Conservation (phyloP, 305 asterid species). For the Petunia hybrid region DNA sequence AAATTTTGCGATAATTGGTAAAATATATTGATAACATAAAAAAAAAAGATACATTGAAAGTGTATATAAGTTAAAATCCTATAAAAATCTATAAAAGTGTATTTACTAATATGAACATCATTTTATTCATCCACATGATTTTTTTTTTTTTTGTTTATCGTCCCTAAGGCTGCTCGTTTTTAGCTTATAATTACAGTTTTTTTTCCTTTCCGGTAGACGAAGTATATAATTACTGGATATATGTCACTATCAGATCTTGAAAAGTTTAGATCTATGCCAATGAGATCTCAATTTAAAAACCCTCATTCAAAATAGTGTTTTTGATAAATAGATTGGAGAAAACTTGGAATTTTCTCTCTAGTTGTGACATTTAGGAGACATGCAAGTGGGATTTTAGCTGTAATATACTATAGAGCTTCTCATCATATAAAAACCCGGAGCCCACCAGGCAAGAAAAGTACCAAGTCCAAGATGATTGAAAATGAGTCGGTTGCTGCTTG, state of each 20-base stretch:
- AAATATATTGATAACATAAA: too few species aligned
- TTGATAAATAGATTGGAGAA: constrained; percentile 2
- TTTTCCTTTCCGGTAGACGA: too few species aligned
- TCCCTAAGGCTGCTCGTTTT: too few species aligned
- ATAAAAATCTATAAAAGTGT: too few species aligned
- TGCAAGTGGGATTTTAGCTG: constrained; percentile 34
- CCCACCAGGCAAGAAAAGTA: constrained; percentile 3
- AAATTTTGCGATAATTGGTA: too few species aligned
- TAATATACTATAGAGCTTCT: constrained; percentile 23
- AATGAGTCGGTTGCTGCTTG: not conserved
- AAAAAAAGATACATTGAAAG: too few species aligned
- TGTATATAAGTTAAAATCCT: too few species aligned
- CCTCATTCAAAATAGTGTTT: not conserved
- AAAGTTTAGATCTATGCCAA: not conserved
- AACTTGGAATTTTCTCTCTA: constrained; percentile 19
- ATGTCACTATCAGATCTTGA: not conserved
- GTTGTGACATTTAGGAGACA: constrained; percentile 28
- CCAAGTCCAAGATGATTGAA: not conserved
- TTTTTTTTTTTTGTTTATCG: too few species aligned
- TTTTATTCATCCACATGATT: too few species aligned
- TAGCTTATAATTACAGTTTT: too few species aligned
- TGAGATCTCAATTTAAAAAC: constrained; percentile 8
- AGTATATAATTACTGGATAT: too few species aligned
- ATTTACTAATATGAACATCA: too few species aligned
- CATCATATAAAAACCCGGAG: not conserved